Evolutionary conservation across 1,139 yeast genomes (phyloP).

Genomic region (Candida neerlandica): DNA sequence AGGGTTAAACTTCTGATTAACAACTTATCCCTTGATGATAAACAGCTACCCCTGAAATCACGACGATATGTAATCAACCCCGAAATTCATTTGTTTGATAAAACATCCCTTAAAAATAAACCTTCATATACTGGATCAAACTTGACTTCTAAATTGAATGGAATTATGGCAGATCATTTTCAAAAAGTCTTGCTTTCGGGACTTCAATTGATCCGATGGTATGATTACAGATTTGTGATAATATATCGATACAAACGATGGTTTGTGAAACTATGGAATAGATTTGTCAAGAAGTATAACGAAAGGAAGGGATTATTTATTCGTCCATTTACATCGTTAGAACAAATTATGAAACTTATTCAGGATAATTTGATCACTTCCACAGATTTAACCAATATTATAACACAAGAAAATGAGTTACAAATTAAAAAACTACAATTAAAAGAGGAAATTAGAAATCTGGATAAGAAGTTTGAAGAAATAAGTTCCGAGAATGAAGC

Average conservation of each 20-base stretch:
- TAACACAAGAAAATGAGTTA: constrained; percentile 29
- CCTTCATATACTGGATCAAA: constrained; percentile 11
- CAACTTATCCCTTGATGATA: constrained; percentile 13
- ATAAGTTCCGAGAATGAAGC: constrained; percentile 21
- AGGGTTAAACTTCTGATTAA: constrained; percentile 18
- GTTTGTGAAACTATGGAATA: constrained; percentile 41
- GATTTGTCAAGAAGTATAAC: constrained; percentile 37
- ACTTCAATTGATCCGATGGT: constrained; percentile 24
- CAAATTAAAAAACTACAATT: constrained; percentile 24
- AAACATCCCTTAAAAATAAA: not conserved
- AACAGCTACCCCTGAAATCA: not conserved
- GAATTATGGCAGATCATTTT: constrained; percentile 11
- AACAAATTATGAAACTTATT: constrained; percentile 28
- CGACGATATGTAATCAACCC: constrained; percentile 10
- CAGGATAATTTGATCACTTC: constrained; percentile 22
- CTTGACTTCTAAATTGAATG: constrained; percentile 14
- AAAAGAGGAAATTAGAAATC: constrained; percentile 14
- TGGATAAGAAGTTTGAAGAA: constrained; percentile 14
- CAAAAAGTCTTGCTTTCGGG: constrained; percentile 9
- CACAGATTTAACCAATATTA: constrained; percentile 27
- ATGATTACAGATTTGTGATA: constrained; percentile 27
- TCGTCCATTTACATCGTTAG: constrained; percentile 25
- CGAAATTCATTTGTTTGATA: constrained; percentile 7
- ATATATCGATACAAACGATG: constrained; percentile 36
- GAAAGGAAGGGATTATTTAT: constrained; percentile 20